Evolutionary conservation across 495 filamentous ascomycete species (phyloP).

Genomic region (Podospora anserina): DNA sequence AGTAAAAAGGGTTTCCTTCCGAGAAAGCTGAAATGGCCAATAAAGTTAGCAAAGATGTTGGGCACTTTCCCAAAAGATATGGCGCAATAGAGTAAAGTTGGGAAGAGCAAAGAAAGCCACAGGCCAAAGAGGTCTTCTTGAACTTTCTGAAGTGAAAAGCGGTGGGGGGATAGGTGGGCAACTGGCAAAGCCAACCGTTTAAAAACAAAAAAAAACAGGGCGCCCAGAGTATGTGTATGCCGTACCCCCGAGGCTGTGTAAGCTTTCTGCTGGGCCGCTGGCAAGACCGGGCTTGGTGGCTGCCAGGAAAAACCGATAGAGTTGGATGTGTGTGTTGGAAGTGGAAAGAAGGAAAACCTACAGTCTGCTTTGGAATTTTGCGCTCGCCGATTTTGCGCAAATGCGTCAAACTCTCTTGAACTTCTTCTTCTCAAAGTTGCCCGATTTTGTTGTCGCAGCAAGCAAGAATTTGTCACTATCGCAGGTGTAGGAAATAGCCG

Average conservation of each 20-base stretch:
- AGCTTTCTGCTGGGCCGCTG: background rate
- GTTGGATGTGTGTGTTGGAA: background rate
- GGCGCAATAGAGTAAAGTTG: too few species aligned
- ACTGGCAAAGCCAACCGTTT: background rate
- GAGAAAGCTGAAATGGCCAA: background rate
- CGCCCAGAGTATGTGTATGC: background rate
- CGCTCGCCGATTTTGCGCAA: background rate
- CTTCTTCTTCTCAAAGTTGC: background rate
- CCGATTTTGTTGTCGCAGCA: background rate
- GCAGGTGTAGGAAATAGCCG: background rate
- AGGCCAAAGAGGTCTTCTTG: background rate
- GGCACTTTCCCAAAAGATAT: background rate
- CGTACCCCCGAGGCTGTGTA: background rate
- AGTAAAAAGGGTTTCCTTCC: background rate
- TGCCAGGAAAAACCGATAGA: background rate
- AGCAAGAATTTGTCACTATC: background rate
- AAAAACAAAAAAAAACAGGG: conserved; percentile 1
- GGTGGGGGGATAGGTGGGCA: background rate
- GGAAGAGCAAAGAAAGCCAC: background rate
- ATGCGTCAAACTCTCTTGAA: background rate
- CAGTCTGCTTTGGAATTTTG: background rate
- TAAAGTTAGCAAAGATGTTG: background rate
- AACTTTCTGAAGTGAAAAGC: background rate
- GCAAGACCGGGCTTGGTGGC: background rate
- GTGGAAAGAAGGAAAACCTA: background rate